phyloP scores from a whole-genome alignment of 192 early-diverging fungal genomes.

The Allomyces macrogynus region DNA sequence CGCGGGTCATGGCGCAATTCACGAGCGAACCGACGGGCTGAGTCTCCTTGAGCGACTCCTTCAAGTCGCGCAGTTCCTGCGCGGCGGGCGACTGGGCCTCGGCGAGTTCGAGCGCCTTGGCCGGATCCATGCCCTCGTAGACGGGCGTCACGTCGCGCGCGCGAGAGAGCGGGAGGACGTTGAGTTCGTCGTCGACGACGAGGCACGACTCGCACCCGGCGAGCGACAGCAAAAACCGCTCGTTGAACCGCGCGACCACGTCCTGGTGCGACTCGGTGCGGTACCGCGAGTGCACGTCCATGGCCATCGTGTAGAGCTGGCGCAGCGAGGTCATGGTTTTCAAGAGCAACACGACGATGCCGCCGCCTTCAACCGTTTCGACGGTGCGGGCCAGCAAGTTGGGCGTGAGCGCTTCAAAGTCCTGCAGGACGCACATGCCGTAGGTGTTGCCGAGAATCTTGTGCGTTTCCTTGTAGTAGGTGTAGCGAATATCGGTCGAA shows the following conservation, averaged over 20 bases:
- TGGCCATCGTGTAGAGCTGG: slow-evolving; percentile 93
- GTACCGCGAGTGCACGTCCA: slow-evolving; percentile 95
- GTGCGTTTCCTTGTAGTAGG: slow-evolving; percentile 98
- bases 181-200: slow-evolving; percentile 94
- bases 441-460: slow-evolving; percentile 96
- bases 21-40: slow-evolving; percentile 79
- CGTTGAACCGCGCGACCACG: slow-evolving; percentile 88
- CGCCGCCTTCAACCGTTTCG: slow-evolving; percentile 96
- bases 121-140: not conserved
- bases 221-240: slow-evolving; percentile 87
- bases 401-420: slow-evolving; percentile 96
- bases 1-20: slow-evolving; percentile 55
- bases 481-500: slow-evolving; percentile 88
- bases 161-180: slow-evolving; percentile 74
- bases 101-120: too few relatives aligned
- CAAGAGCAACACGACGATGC: slow-evolving; percentile 75
- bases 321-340: slow-evolving; percentile 91
- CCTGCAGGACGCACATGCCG: slow-evolving; percentile 95
- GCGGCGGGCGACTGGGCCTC: slow-evolving; percentile 8
- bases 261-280: slow-evolving; percentile 85
- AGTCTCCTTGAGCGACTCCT: slow-evolving; percentile 72
- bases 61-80: slow-evolving; percentile 56
- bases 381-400: slow-evolving; percentile 90
- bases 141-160: not conserved
- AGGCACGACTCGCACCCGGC: slow-evolving; percentile 74